Evolutionary conservation across 108 stramenopile genomes (phyloP).

Genomic region (Cyclotella atomus): DNA sequence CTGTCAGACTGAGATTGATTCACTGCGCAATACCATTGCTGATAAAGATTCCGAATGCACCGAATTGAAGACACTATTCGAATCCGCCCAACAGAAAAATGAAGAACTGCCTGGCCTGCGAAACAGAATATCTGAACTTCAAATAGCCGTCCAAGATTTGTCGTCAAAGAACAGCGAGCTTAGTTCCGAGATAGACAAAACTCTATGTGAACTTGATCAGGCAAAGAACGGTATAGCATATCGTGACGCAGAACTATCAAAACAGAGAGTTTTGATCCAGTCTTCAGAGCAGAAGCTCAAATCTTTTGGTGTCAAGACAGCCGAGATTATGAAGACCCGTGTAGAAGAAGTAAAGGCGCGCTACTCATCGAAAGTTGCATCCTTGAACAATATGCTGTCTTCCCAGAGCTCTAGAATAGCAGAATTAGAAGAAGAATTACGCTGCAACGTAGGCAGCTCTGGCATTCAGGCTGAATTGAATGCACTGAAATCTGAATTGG

Average conservation of each 20-base stretch:
- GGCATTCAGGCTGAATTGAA: background rate
- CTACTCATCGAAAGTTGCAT: constrained; percentile 18
- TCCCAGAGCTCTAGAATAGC: background rate
- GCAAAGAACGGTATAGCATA: background rate
- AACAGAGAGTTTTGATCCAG: constrained; percentile 9
- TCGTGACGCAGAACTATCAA: constrained; percentile 26
- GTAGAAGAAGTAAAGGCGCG: constrained; percentile 26
- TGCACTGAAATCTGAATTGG: constrained; percentile 12
- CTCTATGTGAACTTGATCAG: constrained; percentile 6
- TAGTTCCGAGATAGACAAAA: constrained; percentile 2
- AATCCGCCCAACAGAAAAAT: constrained; percentile 16
- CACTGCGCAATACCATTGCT: background rate
- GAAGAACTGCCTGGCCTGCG: constrained; percentile 12
- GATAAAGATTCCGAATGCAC: constrained; percentile 14
- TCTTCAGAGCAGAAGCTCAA: constrained; percentile 25
- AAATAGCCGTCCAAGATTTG: constrained; percentile 9
- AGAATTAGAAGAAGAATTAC: constrained; percentile 14
- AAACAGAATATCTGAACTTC: constrained; percentile 5
- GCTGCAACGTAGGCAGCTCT: background rate
- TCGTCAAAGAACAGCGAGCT: background rate
- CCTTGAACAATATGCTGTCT: constrained; percentile 13
- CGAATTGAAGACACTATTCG: constrained; percentile 19
- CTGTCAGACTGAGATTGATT: background rate
- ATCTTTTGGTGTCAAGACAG: constrained; percentile 23
- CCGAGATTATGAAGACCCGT: constrained; percentile 39